Evolutionary conservation across 176 grass and related monocot species (phyloP).

Genomic region (Dendrocalamus sinicus): DNA sequence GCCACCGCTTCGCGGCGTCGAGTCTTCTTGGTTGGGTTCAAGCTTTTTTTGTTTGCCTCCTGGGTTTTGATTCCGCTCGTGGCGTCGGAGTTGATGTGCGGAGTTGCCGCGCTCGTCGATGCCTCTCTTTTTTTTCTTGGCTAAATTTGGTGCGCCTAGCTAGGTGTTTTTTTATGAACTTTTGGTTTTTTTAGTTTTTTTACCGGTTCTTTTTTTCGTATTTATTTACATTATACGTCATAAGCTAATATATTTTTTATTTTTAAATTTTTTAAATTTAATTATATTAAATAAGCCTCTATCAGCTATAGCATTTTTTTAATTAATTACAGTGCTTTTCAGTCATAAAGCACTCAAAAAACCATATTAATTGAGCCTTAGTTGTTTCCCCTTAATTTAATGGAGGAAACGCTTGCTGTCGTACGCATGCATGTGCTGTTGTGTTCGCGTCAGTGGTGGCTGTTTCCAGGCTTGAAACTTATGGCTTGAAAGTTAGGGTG

Average conservation of each 20-base stretch:
- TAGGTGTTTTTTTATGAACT: too few relatives aligned
- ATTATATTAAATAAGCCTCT: too few relatives aligned
- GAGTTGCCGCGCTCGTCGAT: neutral
- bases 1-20: neutral
- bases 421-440: neutral
- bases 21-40: neutral
- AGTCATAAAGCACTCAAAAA: too few relatives aligned
- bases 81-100: neutral
- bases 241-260: too few relatives aligned
- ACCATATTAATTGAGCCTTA: too few relatives aligned
- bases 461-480: neutral
- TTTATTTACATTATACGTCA: too few relatives aligned
- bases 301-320: too few relatives aligned
- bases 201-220: too few relatives aligned
- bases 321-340: too few relatives aligned
- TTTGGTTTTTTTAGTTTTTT: too few relatives aligned
- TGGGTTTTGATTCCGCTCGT: neutral
- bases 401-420: neutral
- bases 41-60: neutral
- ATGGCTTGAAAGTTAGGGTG: too few relatives aligned
- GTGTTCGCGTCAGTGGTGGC: neutral
- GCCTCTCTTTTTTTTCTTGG: neutral
- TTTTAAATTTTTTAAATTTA: too few relatives aligned
- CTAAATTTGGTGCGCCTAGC: neutral
- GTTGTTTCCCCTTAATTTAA: neutral